Evolutionary conservation across 164 flowering plant genomes (phyloP).

Genomic region (Euptelea pleiosperma): DNA sequence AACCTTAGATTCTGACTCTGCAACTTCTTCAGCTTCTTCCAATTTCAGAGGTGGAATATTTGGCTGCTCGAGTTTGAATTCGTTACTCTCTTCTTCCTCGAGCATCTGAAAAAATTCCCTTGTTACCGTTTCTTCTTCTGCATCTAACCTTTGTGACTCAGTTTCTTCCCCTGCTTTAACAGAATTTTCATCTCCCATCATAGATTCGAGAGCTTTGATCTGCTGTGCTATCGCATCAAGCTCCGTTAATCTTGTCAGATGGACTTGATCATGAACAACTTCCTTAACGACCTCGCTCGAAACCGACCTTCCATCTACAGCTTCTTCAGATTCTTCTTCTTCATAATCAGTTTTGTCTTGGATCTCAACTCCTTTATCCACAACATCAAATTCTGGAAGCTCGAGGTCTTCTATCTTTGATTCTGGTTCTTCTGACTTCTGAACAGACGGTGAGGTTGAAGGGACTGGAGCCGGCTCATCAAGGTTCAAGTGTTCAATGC

Average conservation of each 20-base stretch:
- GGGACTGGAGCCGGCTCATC: conserved; percentile 62
- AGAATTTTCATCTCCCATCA: conserved; percentile 48
- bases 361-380: conserved; percentile 84
- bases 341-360: conserved; percentile 34
- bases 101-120: conserved; percentile 87
- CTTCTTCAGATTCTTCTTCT: conserved; percentile 38
- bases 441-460: conserved; percentile 24
- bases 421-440: conserved; percentile 47
- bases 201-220: conserved; percentile 83
- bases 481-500: conserved; percentile 75
- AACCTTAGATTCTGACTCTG: conserved; percentile 33
- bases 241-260: conserved; percentile 52
- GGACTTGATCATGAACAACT: conserved; percentile 60
- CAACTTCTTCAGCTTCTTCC: conserved; percentile 29
- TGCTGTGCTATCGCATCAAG: conserved; percentile 86
- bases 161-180: conserved; percentile 42
- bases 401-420: conserved; percentile 53
- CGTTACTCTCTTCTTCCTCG: conserved; percentile 51
- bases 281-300: conserved; percentile 78
- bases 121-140: conserved; percentile 87
- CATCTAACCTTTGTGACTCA: conserved; percentile 59
- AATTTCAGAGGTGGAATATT: conserved; percentile 27
- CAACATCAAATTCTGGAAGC: conserved; percentile 78
- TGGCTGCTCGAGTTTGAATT: conserved; percentile 21
- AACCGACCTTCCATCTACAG: conserved; percentile 33